phyloP scores from a whole-genome alignment of 2,329 filamentous ascomycete species.

The Aspergillus hiratsukae region DNA sequence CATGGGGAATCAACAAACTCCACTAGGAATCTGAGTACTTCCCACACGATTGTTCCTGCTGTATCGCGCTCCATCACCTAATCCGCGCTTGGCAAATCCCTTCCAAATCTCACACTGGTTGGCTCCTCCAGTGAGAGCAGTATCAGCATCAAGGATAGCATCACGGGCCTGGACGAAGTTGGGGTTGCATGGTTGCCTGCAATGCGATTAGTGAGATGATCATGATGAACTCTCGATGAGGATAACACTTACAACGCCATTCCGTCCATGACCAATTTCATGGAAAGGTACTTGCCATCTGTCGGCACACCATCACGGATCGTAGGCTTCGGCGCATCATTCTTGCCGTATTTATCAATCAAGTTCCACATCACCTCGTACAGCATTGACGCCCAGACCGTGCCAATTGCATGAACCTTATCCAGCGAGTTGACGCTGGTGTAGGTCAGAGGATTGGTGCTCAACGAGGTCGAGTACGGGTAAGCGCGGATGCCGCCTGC shows the following conservation, averaged over 20 bases:
- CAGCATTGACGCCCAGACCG: constrained; percentile 12
- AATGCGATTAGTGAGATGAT: not conserved
- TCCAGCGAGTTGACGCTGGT: constrained; percentile 5
- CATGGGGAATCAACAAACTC: not conserved
- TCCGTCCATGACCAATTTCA: constrained; percentile 14
- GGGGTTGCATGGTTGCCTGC: constrained; percentile 15
- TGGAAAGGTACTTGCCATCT: constrained; percentile 12
- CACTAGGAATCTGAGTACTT: constrained; percentile 1
- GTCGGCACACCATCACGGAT: constrained; percentile 4
- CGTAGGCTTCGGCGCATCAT: constrained; percentile 3
- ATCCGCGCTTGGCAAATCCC: constrained; percentile 12
- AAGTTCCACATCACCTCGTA: constrained; percentile 16
- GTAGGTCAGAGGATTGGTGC: constrained; percentile 9
- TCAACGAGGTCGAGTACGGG: constrained; percentile 10
- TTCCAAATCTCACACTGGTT: constrained; percentile 15
- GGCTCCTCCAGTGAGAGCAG: constrained; percentile 5
- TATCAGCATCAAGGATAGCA: constrained; percentile 13
- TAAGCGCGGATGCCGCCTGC: constrained; percentile 7
- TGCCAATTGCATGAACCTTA: constrained; percentile 10
- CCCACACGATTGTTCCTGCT: not conserved
- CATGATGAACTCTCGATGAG: no score
- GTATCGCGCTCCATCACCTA: constrained; percentile 6
- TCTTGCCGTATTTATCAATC: constrained; percentile 15
- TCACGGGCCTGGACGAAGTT: constrained; percentile 12
- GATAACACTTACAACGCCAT: constrained; percentile 12